Percentiles rank a stretch among this genome's conserved stretches.
These are phyloP conservation scores for Trichoderma sp. DNA, from an alignment of 2,329 filamentous ascomycete genomes.

Conservation along the genomic window DNA sequence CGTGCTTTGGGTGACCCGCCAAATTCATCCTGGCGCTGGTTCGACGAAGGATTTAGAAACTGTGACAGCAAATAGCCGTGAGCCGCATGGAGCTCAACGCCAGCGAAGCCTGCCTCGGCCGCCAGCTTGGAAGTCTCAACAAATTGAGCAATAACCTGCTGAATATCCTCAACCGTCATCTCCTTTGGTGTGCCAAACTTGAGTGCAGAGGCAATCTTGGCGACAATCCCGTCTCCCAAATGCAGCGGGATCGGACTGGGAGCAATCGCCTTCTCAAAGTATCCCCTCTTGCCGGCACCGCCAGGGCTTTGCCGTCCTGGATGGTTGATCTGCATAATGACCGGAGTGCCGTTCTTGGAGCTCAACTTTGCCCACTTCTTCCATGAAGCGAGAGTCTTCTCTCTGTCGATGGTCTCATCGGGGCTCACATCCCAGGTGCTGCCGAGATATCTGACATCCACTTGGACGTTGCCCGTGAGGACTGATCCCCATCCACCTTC, in stretches of 20 bases:
- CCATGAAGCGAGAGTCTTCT: constrained; percentile 40
- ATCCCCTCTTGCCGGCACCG: constrained; percentile 41
- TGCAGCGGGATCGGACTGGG: constrained; percentile 47
- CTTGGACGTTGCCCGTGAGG: constrained; percentile 53
- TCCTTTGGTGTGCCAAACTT: constrained; percentile 57
- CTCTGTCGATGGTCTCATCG: constrained; percentile 34
- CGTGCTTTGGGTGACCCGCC: constrained; percentile 54
- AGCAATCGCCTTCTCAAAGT: constrained; percentile 45
- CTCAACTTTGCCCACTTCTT: constrained; percentile 40
- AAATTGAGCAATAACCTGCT: constrained; percentile 54
- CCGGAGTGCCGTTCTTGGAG: constrained; percentile 39
- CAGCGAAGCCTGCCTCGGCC: constrained; percentile 49
- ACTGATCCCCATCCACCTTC: constrained; percentile 56
- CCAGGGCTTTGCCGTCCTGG: constrained; percentile 48
- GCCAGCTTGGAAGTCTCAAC: constrained; percentile 52
- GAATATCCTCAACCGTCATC: constrained; percentile 57
- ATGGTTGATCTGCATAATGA: constrained; percentile 50
- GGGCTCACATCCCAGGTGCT: constrained; percentile 39
- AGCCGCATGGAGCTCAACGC: constrained; percentile 49
- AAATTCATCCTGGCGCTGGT: constrained; percentile 56
- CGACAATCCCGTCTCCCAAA: constrained; percentile 43
- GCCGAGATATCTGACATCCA: constrained; percentile 45
- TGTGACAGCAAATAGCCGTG: constrained; percentile 62
- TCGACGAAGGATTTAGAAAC: constrained; percentile 54
- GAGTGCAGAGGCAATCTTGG: constrained; percentile 37